phyloP scores from a whole-genome alignment of 2,329 filamentous ascomycete genomes.

The Phialocephala subalpina region DNA sequence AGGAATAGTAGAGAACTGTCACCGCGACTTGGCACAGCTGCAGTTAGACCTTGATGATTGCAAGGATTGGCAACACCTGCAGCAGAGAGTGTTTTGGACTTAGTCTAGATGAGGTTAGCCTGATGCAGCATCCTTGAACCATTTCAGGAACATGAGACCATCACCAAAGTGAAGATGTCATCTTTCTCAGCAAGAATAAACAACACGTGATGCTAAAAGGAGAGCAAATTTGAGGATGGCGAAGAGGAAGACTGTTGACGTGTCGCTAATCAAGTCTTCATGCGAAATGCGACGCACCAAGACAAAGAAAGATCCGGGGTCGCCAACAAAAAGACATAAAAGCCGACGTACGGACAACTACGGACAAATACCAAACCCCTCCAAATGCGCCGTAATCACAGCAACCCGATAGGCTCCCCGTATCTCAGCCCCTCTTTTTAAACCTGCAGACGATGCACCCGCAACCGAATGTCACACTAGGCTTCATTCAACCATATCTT shows the following conservation, averaged over 20 bases:
- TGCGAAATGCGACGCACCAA: background rate
- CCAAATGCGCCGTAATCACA: background rate
- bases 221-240: background rate
- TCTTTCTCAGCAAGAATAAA: background rate
- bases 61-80: slow-evolving; percentile 15
- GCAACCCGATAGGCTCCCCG: background rate
- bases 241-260: background rate
- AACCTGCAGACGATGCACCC: background rate
- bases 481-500: background rate
- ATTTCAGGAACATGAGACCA: slow-evolving; percentile 14
- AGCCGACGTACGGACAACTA: too few relatives aligned
- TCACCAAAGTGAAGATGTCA: background rate
- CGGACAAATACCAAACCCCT: too few relatives aligned
- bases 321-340: too few relatives aligned
- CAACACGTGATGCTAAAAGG: background rate
- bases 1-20: background rate
- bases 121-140: slow-evolving; percentile 2
- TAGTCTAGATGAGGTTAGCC: background rate
- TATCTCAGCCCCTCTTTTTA: background rate
- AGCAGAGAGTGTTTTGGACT: slow-evolving; percentile 17
- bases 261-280: background rate
- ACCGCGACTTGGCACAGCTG: slow-evolving; percentile 8
- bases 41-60: slow-evolving; percentile 14
- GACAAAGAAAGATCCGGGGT: too few relatives aligned
- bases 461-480: background rate